Evolutionary conservation across 1,139 yeast species (phyloP).

Genomic region (Saccharomycopsis hybrid): DNA sequence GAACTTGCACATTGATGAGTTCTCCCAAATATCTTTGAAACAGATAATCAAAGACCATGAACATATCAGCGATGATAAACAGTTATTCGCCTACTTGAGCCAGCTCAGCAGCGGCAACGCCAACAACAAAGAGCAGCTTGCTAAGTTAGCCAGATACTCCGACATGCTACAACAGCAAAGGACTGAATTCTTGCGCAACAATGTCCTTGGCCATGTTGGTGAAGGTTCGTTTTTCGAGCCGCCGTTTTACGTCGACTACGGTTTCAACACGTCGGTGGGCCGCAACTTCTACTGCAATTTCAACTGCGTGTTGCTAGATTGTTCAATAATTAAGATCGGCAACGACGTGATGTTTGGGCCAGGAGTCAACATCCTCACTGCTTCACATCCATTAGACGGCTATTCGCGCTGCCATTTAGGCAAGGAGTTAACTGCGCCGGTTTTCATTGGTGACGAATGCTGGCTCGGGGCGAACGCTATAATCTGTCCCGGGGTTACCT

Average conservation of each 20-base stretch:
- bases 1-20: slow-evolving; percentile 5
- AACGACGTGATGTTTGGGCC: slow-evolving; percentile 58
- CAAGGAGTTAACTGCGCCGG: slow-evolving; percentile 49
- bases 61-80: not conserved
- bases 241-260: slow-evolving; percentile 54
- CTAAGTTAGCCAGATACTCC: no score
- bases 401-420: slow-evolving; percentile 34
- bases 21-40: not conserved
- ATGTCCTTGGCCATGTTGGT: slow-evolving; percentile 41
- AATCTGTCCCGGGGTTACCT: slow-evolving; percentile 58
- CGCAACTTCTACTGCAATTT: slow-evolving; percentile 48
- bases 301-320: slow-evolving; percentile 53
- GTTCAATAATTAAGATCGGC: slow-evolving; percentile 56
- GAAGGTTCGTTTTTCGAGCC: slow-evolving; percentile 40
- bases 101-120: not conserved
- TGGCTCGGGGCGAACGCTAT: slow-evolving; percentile 58
- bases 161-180: slow-evolving; percentile 24
- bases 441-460: slow-evolving; percentile 53
- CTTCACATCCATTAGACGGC: slow-evolving; percentile 58
- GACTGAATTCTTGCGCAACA: slow-evolving; percentile 29
- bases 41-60: not conserved
- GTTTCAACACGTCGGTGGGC: slow-evolving; percentile 48
- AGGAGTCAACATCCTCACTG: slow-evolving; percentile 52
- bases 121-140: not conserved
- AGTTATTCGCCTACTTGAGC: not conserved